These are phyloP conservation scores for Phytophthora colocasiae DNA, from an alignment of 352 stramenopile species.

Conservation along the genomic window DNA sequence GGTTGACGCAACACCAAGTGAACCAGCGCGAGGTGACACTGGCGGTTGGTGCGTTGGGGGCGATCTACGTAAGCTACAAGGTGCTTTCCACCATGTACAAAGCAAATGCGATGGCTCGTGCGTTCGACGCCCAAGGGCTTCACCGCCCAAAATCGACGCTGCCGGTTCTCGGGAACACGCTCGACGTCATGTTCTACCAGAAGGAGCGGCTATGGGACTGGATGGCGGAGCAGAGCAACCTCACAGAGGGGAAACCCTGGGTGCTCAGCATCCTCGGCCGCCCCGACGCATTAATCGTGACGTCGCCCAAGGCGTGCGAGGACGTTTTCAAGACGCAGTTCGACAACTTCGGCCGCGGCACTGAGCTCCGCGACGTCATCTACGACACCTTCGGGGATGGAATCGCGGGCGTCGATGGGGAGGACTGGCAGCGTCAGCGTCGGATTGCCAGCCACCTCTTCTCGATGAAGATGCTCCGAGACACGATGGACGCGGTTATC, in stretches of 20 bases:
- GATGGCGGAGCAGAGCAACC: conserved; percentile 55
- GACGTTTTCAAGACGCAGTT: conserved; percentile 56
- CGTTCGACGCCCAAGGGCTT: conserved; percentile 28
- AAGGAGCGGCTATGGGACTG: conserved; percentile 59
- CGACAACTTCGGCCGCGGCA: conserved; percentile 49
- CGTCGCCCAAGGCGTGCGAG: conserved; percentile 34
- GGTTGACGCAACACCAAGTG: conserved; percentile 19
- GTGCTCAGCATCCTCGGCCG: conserved; percentile 46
- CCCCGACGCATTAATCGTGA: conserved; percentile 46
- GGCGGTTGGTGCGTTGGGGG: conserved; percentile 6
- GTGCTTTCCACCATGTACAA: conserved; percentile 12
- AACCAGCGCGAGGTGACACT: conserved; percentile 15
- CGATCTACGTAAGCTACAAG: conserved; percentile 25
- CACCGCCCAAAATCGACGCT: conserved; percentile 39
- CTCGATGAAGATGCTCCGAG: conserved; percentile 38
- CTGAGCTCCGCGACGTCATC: conserved; percentile 28
- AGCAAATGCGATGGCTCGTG: conserved; percentile 16
- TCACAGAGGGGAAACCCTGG: conserved; percentile 50
- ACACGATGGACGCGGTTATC: conserved; percentile 42
- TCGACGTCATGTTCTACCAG: conserved; percentile 47
- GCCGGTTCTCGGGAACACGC: conserved; percentile 43
- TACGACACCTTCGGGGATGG: conserved; percentile 59
- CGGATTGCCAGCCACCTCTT: conserved; percentile 83
- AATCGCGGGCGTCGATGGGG: conserved; percentile 54
- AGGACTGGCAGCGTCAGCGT: conserved; percentile 53